phyloP scores from a whole-genome alignment of 2,329 filamentous ascomycete genomes.

The Diplodia corticola region DNA sequence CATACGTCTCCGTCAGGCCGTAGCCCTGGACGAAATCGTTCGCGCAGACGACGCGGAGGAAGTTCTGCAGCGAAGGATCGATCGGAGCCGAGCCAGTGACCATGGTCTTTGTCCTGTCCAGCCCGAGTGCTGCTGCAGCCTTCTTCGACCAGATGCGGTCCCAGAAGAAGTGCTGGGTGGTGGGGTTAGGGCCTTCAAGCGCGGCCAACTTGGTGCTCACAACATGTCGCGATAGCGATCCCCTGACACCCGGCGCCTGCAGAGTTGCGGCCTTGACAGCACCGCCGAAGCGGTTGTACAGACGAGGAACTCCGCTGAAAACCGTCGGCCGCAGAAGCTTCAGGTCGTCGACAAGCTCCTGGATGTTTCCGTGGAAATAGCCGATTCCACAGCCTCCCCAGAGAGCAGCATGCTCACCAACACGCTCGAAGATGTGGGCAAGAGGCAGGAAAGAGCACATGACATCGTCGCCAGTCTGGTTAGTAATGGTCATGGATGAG shows the following conservation, averaged over 20 bases:
- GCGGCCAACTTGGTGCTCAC: constrained; percentile 77
- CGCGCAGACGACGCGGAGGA: constrained; percentile 80
- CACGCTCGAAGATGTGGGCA: constrained; percentile 89
- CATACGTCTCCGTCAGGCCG: constrained; percentile 92
- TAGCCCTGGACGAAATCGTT: constrained; percentile 84
- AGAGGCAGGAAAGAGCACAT: constrained; percentile 87
- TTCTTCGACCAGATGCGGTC: constrained; percentile 91
- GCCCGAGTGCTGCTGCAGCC: constrained; percentile 76
- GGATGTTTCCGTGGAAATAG: constrained; percentile 91
- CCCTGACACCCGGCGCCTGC: constrained; percentile 76
- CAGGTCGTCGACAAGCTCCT: constrained; percentile 84
- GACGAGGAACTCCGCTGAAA: constrained; percentile 84
- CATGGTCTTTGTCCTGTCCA: constrained; percentile 72
- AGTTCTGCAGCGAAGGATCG: constrained; percentile 83
- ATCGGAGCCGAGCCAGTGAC: constrained; percentile 88
- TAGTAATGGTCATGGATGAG: constrained; percentile 57
- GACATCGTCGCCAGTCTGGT: constrained; percentile 60
- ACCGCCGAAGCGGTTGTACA: constrained; percentile 87
- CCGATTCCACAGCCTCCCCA: constrained; percentile 74
- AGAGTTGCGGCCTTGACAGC: constrained; percentile 79
- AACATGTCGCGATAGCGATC: constrained; percentile 76
- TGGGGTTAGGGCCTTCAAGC: constrained; percentile 75
- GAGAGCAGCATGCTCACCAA: constrained; percentile 75
- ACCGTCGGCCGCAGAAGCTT: constrained; percentile 80
- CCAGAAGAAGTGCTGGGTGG: constrained; percentile 74